Evolutionary conservation across 140 eudicot species (phyloP), one percentile per base, ranked within the genome.

Genomic region (Erigeron philadelphicus): DNA sequence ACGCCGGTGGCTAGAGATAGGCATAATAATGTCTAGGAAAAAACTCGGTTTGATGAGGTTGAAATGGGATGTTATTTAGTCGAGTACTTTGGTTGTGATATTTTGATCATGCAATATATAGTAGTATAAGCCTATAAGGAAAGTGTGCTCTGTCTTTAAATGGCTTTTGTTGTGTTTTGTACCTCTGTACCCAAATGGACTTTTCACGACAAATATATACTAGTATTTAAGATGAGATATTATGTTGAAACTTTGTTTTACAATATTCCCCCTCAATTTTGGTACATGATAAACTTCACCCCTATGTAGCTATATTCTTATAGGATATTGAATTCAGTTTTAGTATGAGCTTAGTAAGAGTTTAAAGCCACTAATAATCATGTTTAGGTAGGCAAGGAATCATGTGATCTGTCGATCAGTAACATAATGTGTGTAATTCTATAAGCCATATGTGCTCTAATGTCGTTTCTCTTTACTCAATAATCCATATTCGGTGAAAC

Each of bases 1-100:
- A 50, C 61, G 77, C 18, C 41, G 79, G 57, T 71, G 77, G 16
- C 79, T 87, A 48, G 80, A 15, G 42, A 77, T 55, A 15, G 95
- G 80, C 96, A 89, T 89, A 7, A 48, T 49, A 31, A 31, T 31
- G 38, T 31, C 38, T 25, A 25, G 2, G 35, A 25, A 25, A 58
- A 76, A 55, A 15, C 13, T 44, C 60, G 64, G 66, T 72, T 67
- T 16, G 40, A 17, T 61, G 60, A 55, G 46, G 67, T 18, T 46
- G 55, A 16, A 66, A 19, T 13, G 49, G 44, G 21, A 21, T 1
- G 70, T 13, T 25, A 66, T 67, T 59, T 43, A 50, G 15, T 48
- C 44, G 38, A 31, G 38, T 31, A 31, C 38, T 50, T 50, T 50
- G 57, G 57, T n/a, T 16, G n/a, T 15, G 21, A 50, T 45, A 45